Conservation (phyloP, 805 yeast genomes). For the Blastobotrys attinorum region DNA sequence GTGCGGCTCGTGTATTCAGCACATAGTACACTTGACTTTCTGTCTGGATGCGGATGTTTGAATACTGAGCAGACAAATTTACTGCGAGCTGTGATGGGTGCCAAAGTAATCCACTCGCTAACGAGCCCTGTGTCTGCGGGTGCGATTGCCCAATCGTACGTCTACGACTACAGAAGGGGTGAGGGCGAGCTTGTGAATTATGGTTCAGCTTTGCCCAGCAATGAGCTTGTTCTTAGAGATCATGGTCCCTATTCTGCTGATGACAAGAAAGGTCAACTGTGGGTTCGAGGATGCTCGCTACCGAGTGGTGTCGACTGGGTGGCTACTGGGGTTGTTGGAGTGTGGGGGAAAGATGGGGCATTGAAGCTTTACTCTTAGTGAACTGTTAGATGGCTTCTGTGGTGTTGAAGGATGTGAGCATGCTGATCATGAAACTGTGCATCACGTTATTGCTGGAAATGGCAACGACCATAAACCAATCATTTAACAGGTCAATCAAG, state of each 20-base stretch:
- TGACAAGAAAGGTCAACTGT: constrained; percentile 20
- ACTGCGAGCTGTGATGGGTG: constrained; percentile 29
- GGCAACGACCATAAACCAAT: no score
- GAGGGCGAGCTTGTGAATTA: constrained; percentile 14
- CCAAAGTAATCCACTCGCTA: constrained; percentile 28
- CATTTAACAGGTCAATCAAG: no score
- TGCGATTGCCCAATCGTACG: constrained; percentile 30
- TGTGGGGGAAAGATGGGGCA: constrained; percentile 25
- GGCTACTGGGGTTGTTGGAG: constrained; percentile 19
- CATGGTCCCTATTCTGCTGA: constrained; percentile 16
- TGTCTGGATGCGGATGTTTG: no score
- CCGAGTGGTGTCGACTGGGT: constrained; percentile 17
- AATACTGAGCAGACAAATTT: constrained; percentile 19
- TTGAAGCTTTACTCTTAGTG: constrained; percentile 11
- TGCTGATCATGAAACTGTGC: no score
- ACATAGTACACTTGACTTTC: constrained; percentile 13
- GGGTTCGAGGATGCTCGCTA: constrained; percentile 20
- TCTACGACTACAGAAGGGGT: constrained; percentile 18
- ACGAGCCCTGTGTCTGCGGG: constrained; percentile 23
- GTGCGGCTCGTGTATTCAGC: constrained; percentile 26
- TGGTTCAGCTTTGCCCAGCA: constrained; percentile 26
- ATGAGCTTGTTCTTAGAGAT: constrained; percentile 23
- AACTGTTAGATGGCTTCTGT: no score
- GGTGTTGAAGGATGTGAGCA: no score
- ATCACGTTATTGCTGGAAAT: no score